These are phyloP conservation scores for Hansfordia pulvinata DNA, from an alignment of 2,329 filamentous ascomycete genomes.

Conservation along the genomic window DNA sequence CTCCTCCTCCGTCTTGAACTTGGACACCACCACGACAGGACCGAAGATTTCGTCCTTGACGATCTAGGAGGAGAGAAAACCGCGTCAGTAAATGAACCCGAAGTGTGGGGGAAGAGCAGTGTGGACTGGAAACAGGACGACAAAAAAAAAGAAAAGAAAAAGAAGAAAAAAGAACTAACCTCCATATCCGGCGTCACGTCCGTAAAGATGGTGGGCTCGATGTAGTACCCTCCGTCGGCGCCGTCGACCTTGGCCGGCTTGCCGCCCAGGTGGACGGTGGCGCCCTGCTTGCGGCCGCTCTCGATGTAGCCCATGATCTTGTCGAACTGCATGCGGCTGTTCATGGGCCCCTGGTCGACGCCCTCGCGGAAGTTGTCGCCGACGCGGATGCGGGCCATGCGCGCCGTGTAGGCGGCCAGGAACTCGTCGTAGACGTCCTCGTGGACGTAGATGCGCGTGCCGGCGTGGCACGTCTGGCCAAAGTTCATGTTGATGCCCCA, in stretches of 20 bases:
- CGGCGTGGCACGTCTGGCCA: conserved; percentile 48
- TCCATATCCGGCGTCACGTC: conserved; percentile 24
- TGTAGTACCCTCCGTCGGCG: conserved; percentile 26
- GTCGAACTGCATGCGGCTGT: conserved; percentile 34
- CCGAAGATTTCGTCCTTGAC: conserved; percentile 52
- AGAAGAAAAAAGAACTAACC: too few relatives aligned
- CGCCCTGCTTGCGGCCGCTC: conserved; percentile 23
- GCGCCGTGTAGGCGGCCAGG: conserved; percentile 38
- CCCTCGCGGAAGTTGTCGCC: conserved; percentile 19
- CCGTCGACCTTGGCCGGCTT: conserved; percentile 11
- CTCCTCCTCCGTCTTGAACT: conserved; percentile 43
- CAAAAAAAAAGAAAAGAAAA: too few relatives aligned
- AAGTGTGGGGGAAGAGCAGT: too few relatives aligned
- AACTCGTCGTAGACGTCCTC: conserved; percentile 39
- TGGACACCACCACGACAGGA: conserved; percentile 44
- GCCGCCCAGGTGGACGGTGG: conserved; percentile 8
- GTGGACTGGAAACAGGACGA: too few relatives aligned
- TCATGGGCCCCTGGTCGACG: conserved; percentile 29
- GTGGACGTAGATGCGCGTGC: conserved; percentile 43
- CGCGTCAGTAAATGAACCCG: too few relatives aligned
- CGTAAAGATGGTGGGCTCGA: conserved; percentile 32
- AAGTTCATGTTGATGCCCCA: conserved; percentile 34
- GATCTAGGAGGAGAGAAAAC: conserved; percentile 18
- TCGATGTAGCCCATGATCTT: conserved; percentile 30
- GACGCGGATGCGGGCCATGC: conserved; percentile 24